A percentile compares a stretch with the other conserved stretches of the same genome.
These are phyloP conservation scores for Carex arenaria DNA, from an alignment of 202 grass and related monocot genomes.

Conservation along the genomic window DNA sequence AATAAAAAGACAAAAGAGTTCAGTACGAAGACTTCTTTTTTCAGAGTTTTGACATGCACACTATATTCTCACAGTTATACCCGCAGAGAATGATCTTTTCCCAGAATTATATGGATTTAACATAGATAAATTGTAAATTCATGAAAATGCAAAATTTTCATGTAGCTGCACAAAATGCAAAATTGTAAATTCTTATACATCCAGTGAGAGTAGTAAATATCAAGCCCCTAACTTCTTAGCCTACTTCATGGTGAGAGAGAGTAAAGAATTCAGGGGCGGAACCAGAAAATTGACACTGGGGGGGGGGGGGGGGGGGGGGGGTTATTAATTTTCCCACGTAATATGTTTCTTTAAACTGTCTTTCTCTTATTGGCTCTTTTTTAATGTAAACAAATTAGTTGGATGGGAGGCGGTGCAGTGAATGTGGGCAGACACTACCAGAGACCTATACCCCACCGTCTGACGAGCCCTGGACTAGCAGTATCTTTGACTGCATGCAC, in stretches of 20 bases:
- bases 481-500: conserved; percentile 66
- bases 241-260: background rate
- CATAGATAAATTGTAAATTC: background rate
- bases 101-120: background rate
- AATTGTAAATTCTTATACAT: background rate
- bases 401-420: conserved; percentile 43
- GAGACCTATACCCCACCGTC: conserved; percentile 65
- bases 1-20: background rate
- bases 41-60: background rate
- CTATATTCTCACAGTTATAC: background rate
- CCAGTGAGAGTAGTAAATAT: background rate
- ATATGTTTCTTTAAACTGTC: background rate
- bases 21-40: background rate
- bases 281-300: too few relatives aligned
- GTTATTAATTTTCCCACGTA: background rate
- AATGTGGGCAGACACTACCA: conserved; percentile 60
- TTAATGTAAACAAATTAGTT: conserved; percentile 34
- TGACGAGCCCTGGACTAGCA: conserved; percentile 73
- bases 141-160: background rate
- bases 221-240: background rate
- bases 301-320: too few relatives aligned
- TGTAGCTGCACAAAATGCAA: background rate
- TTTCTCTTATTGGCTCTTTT: background rate
- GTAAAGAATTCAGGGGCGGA: background rate
- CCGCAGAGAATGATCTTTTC: background rate